These are phyloP conservation scores for Nectriaceae sp. DNA, from an alignment of 2,329 filamentous ascomycete genomes.

Conservation along the genomic window DNA sequence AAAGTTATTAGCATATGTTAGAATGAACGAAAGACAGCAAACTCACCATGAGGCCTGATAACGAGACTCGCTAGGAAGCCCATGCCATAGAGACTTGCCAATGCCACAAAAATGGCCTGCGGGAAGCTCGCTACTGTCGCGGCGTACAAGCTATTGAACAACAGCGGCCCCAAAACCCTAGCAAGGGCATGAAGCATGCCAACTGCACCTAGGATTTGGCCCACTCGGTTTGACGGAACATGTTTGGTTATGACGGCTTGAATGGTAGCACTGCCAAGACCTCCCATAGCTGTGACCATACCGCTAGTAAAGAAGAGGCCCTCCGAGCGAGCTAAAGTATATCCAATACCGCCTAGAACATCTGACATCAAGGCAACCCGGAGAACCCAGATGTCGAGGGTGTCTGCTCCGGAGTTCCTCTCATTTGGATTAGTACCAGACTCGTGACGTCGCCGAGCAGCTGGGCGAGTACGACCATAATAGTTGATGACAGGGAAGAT, in stretches of 20 bases:
- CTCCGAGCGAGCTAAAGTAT: conserved; percentile 63
- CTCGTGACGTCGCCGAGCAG: conserved; percentile 41
- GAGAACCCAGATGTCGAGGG: conserved; percentile 75
- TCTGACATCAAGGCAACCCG: conserved; percentile 77
- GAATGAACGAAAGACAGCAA: not conserved
- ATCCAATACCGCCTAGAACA: conserved; percentile 73
- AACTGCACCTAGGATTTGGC: conserved; percentile 84
- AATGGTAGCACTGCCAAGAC: conserved; percentile 81
- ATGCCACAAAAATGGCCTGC: conserved; percentile 79
- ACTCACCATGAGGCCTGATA: conserved; percentile 74
- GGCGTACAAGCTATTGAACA: conserved; percentile 87
- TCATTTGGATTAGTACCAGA: conserved; percentile 41
- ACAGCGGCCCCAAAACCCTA: conserved; percentile 74
- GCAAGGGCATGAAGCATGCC: conserved; percentile 84
- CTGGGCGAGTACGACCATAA: conserved; percentile 63
- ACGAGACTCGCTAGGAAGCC: conserved; percentile 70
- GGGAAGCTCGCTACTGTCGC: conserved; percentile 76
- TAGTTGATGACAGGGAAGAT: conserved; percentile 78
- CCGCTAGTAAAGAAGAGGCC: conserved; percentile 71
- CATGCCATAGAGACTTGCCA: conserved; percentile 66
- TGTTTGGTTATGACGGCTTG: conserved; percentile 89
- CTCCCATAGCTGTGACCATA: conserved; percentile 74
- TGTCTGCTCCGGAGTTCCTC: conserved; percentile 70
- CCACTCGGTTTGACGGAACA: conserved; percentile 77
- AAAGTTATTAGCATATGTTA: conserved; percentile 9